Evolutionary conservation across 2,329 filamentous ascomycete species (phyloP), one percentile per base, ranked within the genome.

Genomic region (Sporothrix phasma): DNA sequence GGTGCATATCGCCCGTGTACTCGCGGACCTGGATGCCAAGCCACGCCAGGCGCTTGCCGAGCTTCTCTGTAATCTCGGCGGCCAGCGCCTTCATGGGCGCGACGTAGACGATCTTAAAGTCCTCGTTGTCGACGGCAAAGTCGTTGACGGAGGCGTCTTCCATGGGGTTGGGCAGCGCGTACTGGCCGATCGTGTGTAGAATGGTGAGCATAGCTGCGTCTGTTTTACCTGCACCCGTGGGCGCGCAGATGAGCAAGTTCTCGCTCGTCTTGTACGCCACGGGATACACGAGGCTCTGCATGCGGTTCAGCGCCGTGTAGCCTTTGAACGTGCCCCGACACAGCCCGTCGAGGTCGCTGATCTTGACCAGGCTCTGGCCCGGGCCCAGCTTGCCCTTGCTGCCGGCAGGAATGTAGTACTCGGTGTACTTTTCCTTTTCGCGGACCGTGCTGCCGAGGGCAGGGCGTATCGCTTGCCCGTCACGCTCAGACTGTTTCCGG

Each of bases 11-110:
- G 71, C 94, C 94, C 56, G 94, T 99, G 74, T 96, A 87, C 76
- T 99, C 94, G 67, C 94, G 88, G 68, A 91, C 93, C 73, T 90
- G 87, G 70, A 99, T 86, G 7, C 92, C 93, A 5, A 99, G 83
- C 95, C 95, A 99, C 2, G 90, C 88, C 3, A 99, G 83, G 29
- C 93, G 87, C 74, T 91, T 96, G 54, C 92, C 89, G 3, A 99
- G 80, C 77, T 99, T 99, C 41, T 92, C 90, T 0, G 94, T 97
- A 46, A 99, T 89, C 76, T 99, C 94, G 7, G 95, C 94, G 4
- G 95, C 95, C 19, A 99, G 80, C 0, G 94, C 95, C 75, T 99
- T 99, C 95, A 99, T 99, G 0, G 94, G 95, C 1, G 95, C 94
- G 46, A 99, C 94, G 70, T 99, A 99, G 64, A 99, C 92, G 70